Evolutionary conservation across 2,329 filamentous ascomycete genomes (phyloP), one percentile per base, ranked within the genome.

Genomic region (Microdochium trichocladiopsis): DNA sequence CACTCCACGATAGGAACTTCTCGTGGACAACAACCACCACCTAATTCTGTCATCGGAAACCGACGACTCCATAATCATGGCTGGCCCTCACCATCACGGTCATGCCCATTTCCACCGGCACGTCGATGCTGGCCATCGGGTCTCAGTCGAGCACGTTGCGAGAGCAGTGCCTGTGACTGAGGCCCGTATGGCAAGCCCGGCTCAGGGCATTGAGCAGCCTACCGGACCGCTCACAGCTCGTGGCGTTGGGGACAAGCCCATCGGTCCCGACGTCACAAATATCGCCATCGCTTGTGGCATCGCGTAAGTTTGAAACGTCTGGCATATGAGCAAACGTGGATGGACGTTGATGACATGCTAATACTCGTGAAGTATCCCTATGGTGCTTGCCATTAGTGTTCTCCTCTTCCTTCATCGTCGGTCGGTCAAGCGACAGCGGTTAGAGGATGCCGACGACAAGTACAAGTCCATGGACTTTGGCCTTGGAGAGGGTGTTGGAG

Each of bases 401-500:
- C 73, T 96, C 37, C 63, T 92, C 57, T 86, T 84, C 63, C 78
- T 99, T 33, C 92, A 96, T 66, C 83, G 90, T 50, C 81, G 90
- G 66, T 87, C 90, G 62, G 71, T 88, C 37, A 83, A 80, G 66
- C 90, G 83, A 62, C 77, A 90, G 57, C 76, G 77, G 52, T 72
- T 77, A 53, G 94, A 99, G 71, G 94, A 99, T 71, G 78, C 80
- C 18, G 83, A 87, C 56, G 92, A 96, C 68, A 89, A 90, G 59
- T 90, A 95, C 69, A 92, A 87, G 64, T 94, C 90, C 1, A 79
- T 97, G 64, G 94, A 99, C 68, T 99, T 96, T 65, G 94, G 94
- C 33, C 71, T 96, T 64, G 90, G 72, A 36, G 71, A 87, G 52
- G 60, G 57, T 50, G 50, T 54, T 16, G 57, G 55, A n/a, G 56